Conservation (phyloP, 1,284 basidiomycete genomes). For the Trametes sp. region DNA sequence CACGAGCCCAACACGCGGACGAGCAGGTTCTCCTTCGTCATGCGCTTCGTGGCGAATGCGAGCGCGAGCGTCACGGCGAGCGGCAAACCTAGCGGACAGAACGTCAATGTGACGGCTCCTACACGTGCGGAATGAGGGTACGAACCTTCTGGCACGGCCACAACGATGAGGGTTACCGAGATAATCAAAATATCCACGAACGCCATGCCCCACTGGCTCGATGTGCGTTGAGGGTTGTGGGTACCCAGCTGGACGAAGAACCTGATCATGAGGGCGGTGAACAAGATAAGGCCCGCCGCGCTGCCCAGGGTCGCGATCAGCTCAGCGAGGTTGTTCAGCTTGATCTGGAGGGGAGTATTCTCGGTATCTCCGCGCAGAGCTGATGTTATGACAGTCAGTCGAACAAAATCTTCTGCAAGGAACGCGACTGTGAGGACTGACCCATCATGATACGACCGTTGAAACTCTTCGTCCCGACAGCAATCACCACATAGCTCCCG, state of each 20-base stretch:
- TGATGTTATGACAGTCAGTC: conserved; percentile 40
- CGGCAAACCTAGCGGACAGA: conserved; percentile 72
- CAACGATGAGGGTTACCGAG: conserved; percentile 93
- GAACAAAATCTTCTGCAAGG: background rate
- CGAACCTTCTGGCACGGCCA: conserved; percentile 94
- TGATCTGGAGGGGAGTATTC: conserved; percentile 92
- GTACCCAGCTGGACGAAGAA: conserved; percentile 90
- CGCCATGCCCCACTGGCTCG: conserved; percentile 87
- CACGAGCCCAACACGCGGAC: conserved; percentile 96
- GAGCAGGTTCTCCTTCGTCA: conserved; percentile 94
- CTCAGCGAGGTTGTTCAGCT: conserved; percentile 93
- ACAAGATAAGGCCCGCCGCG: conserved; percentile 84
- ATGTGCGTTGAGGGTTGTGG: conserved; percentile 61
- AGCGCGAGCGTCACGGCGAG: conserved; percentile 96
- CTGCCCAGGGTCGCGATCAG: conserved; percentile 93
- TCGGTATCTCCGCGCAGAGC: conserved; percentile 84
- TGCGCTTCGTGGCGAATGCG: conserved; percentile 96
- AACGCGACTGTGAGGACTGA: conserved; percentile 47
- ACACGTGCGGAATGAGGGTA: conserved; percentile 24
- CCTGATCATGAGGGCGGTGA: conserved; percentile 88
- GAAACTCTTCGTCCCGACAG: conserved; percentile 92
- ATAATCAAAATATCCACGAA: conserved; percentile 97
- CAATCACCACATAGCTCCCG: conserved; percentile 91
- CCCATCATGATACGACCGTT: conserved; percentile 98
- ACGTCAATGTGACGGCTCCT: conserved; percentile 23